Conservation (phyloP, 805 yeast genomes). For the Pichia scutulata region DNA sequence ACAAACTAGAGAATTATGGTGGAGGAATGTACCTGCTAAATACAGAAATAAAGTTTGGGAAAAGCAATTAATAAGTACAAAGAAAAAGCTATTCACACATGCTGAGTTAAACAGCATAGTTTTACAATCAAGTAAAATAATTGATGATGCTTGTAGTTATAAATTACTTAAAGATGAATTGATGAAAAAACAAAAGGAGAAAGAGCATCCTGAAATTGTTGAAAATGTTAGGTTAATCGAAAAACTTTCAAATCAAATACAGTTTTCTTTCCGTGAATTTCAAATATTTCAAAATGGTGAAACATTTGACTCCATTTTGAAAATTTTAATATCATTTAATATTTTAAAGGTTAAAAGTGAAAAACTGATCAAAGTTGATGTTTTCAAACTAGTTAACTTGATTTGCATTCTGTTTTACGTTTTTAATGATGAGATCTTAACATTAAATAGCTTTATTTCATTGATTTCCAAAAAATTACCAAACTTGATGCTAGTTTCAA, state of each 20-base stretch:
- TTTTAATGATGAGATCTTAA: slow-evolving; percentile 16
- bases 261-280: slow-evolving; percentile 23
- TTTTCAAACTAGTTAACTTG: slow-evolving; percentile 17
- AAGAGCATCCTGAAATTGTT: slow-evolving; percentile 8
- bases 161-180: slow-evolving; percentile 16
- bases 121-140: slow-evolving; percentile 14
- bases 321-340: slow-evolving; percentile 18
- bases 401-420: slow-evolving; percentile 23
- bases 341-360: slow-evolving; percentile 10
- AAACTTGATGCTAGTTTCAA: slow-evolving; percentile 11
- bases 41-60: slow-evolving; percentile 47
- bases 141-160: slow-evolving; percentile 26
- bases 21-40: slow-evolving; percentile 47
- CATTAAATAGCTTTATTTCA: slow-evolving; percentile 22
- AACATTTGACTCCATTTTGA: slow-evolving; percentile 24
- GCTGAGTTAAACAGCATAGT: slow-evolving; percentile 9
- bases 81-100: slow-evolving; percentile 14
- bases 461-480: slow-evolving; percentile 24
- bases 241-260: slow-evolving; percentile 18
- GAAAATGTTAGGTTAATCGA: slow-evolving; percentile 18
- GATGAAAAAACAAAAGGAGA: slow-evolving; percentile 12
- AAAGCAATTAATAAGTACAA: slow-evolving; percentile 34
- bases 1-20: slow-evolving; percentile 46
- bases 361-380: slow-evolving; percentile 9
- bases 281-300: slow-evolving; percentile 24